These are phyloP conservation scores for Pleurotus tuoliensis DNA, from an alignment of 768 basidiomycete species.

Conservation along the genomic window DNA sequence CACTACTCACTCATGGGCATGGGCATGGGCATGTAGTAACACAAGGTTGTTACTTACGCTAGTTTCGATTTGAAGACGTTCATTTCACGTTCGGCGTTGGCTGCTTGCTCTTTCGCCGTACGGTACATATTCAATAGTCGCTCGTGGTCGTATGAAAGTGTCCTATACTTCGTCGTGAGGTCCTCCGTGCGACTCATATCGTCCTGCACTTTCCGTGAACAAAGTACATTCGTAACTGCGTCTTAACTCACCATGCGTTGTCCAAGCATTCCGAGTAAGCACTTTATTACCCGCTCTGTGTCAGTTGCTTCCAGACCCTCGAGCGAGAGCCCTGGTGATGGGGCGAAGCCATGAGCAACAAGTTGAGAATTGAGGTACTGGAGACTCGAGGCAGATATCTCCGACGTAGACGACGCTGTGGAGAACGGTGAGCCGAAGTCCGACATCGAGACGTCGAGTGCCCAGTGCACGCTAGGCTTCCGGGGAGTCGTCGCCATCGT, in stretches of 20 bases:
- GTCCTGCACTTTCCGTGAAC: constrained; percentile 27
- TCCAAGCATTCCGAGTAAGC: constrained; percentile 69
- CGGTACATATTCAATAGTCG: constrained; percentile 65
- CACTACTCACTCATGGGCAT: constrained; percentile 15
- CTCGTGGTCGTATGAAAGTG: constrained; percentile 78
- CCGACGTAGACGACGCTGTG: constrained; percentile 41
- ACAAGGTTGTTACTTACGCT: constrained; percentile 42
- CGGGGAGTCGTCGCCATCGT: constrained; percentile 38
- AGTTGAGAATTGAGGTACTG: constrained; percentile 83
- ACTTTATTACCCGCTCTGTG: constrained; percentile 61
- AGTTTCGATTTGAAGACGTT: constrained; percentile 70
- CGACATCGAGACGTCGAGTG: constrained; percentile 39
- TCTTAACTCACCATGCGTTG: constrained; percentile 65
- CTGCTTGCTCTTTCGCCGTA: constrained; percentile 53
- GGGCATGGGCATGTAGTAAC: not conserved
- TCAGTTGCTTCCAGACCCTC: constrained; percentile 58
- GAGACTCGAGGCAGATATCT: constrained; percentile 55
- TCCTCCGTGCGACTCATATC: constrained; percentile 82
- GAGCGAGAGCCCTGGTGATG: constrained; percentile 60
- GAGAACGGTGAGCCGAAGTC: constrained; percentile 40
- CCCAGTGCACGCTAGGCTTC: constrained; percentile 49
- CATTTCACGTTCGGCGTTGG: constrained; percentile 75
- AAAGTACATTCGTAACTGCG: not conserved
- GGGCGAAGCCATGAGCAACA: constrained; percentile 73
- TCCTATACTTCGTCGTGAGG: constrained; percentile 67